Conservation (phyloP, 495 filamentous ascomycete species). For the Barbatosphaeria neglecta region DNA sequence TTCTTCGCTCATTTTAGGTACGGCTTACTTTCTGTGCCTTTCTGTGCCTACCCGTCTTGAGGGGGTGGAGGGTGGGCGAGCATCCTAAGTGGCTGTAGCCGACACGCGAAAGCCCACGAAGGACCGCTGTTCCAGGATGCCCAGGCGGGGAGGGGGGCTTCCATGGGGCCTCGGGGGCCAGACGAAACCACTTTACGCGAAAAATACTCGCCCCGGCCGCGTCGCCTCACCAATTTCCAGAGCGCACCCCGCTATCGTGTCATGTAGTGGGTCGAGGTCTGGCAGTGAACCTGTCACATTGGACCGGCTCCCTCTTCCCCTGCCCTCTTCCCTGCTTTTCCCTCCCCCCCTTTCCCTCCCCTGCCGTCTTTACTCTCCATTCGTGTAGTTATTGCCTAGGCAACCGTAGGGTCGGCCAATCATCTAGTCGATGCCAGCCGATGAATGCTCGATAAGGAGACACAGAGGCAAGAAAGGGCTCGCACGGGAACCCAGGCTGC, state of each 20-base stretch:
- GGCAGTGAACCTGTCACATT: background rate
- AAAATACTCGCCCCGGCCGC: slow-evolving; percentile 6
- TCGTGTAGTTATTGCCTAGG: slow-evolving; percentile 1
- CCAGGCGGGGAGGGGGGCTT: background rate
- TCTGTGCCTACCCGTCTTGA: no score
- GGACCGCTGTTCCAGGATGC: no score
- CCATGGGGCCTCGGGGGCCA: background rate
- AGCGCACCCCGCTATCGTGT: slow-evolving; percentile 3
- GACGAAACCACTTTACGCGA: slow-evolving; percentile 25
- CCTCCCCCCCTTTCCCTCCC: background rate
- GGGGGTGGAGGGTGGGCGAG: no score
- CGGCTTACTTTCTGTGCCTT: no score
- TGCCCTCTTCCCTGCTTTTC: background rate
- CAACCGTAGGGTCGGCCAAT: background rate
- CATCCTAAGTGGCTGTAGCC: no score
- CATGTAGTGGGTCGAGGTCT: background rate
- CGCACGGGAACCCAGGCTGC: background rate
- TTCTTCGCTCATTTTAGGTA: no score
- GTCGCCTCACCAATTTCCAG: slow-evolving; percentile 6
- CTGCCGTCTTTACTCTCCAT: background rate
- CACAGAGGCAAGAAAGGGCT: background rate
- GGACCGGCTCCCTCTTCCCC: no score
- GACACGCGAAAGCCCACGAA: no score
- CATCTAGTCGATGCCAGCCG: background rate
- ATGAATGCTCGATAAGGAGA: background rate